A percentile compares a stretch with the other conserved stretches of the same genome.
phyloP scores from a whole-genome alignment of 192 early-diverging fungal species.

The Backusella mclennaniae region DNA sequence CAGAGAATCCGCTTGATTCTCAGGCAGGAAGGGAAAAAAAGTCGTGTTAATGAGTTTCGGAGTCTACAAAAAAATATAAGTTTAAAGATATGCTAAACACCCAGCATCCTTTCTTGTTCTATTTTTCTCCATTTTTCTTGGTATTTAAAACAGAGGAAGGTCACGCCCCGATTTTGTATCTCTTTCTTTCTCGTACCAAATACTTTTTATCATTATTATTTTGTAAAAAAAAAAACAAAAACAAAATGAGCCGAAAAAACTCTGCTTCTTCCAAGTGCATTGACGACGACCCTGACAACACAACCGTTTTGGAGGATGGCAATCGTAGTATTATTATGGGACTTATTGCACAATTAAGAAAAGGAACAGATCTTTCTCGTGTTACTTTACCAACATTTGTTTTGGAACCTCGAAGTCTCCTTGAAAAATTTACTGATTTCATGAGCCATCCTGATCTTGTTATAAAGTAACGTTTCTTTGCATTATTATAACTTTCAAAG shows the following conservation, averaged over 20 bases:
- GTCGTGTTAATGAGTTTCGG: background rate
- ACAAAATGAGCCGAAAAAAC: conserved; percentile 7
- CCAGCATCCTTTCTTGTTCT: background rate
- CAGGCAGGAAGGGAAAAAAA: background rate
- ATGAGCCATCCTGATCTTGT: conserved; percentile 87
- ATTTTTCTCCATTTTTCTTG: background rate
- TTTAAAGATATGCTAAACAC: background rate
- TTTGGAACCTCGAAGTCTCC: conserved; percentile 89
- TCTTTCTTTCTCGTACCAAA: background rate
- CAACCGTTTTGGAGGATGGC: conserved; percentile 83
- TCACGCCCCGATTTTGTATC: background rate
- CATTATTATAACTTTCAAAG: background rate
- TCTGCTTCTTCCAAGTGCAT: background rate
- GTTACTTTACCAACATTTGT: conserved; percentile 97
- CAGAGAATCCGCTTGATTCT: background rate
- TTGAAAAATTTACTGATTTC: conserved; percentile 95
- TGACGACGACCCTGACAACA: conserved; percentile 47
- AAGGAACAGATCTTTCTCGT: conserved; percentile 86
- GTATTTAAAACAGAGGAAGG: background rate
- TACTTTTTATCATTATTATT: background rate
- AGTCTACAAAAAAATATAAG: background rate
- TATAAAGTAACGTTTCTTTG: conserved; percentile 51
- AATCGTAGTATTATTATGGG: conserved; percentile 80
- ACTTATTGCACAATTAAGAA: conserved; percentile 84
- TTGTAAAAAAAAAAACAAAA: background rate